Evolutionary conservation across 345 rosid genomes (phyloP).

Genomic region (Hibiscus mutabilis): DNA sequence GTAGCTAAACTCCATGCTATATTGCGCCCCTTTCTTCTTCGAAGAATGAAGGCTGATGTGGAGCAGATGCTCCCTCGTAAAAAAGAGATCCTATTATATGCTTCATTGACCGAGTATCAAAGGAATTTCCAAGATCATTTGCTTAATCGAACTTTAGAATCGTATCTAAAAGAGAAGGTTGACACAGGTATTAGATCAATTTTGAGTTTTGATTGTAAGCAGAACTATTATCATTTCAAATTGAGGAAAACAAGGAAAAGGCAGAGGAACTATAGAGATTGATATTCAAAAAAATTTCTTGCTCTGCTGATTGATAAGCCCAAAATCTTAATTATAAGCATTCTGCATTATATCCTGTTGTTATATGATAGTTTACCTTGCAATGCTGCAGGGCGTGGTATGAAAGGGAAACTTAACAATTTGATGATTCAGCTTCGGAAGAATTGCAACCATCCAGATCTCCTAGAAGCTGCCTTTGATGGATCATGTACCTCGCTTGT

Average conservation of each 20-base stretch:
- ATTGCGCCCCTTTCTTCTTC: slow-evolving; percentile 89
- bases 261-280: background rate
- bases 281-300: background rate
- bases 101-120: slow-evolving; percentile 79
- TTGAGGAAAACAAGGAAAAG: background rate
- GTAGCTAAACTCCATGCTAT: slow-evolving; percentile 90
- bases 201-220: background rate
- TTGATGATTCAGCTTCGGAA: slow-evolving; percentile 76
- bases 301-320: background rate
- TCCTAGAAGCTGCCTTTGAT: slow-evolving; percentile 53
- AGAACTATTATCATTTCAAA: background rate
- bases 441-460: slow-evolving; percentile 98
- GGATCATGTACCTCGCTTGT: slow-evolving; percentile 55
- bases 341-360: background rate
- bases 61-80: slow-evolving; percentile 85
- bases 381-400: slow-evolving; percentile 41
- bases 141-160: slow-evolving; percentile 62
- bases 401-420: slow-evolving; percentile 73
- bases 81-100: slow-evolving; percentile 88
- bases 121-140: slow-evolving; percentile 85
- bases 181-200: slow-evolving; percentile 33
- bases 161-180: slow-evolving; percentile 39
- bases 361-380: background rate
- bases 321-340: slow-evolving; percentile 3
- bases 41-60: slow-evolving; percentile 91